Percentiles rank a stretch among this genome's conserved stretches.
These are phyloP conservation scores for Flueggea neowawraea DNA, from an alignment of 441 rosid species.

Conservation along the genomic window DNA sequence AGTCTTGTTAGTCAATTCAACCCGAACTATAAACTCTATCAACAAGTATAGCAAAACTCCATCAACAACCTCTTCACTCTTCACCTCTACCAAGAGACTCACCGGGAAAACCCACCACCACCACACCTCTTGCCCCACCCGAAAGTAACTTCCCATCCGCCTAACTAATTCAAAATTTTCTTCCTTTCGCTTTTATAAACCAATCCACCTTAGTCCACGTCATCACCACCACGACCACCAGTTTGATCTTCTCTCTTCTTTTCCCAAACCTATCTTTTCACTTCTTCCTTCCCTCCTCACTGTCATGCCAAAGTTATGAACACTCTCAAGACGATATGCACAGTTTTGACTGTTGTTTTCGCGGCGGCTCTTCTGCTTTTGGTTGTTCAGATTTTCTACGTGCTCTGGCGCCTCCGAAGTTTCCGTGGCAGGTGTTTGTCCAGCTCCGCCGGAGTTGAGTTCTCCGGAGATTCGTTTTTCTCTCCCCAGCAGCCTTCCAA, in stretches of 20 bases:
- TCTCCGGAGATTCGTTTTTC: slow-evolving; percentile 13
- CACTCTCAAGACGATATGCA: slow-evolving; percentile 28
- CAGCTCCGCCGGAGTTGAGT: slow-evolving; percentile 13
- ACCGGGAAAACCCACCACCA: too few relatives aligned
- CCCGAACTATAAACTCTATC: too few relatives aligned
- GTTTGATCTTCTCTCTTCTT: too few relatives aligned
- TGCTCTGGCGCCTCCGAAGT: slow-evolving; percentile 37
- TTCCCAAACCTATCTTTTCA: neutral
- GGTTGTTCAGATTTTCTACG: slow-evolving; percentile 40
- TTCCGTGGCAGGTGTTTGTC: neutral
- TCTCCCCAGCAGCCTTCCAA: slow-evolving; percentile 39
- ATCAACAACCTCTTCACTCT: too few relatives aligned
- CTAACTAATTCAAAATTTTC: slow-evolving; percentile 15
- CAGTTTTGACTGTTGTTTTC: slow-evolving; percentile 40
- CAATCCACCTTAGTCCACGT: slow-evolving; percentile 7
- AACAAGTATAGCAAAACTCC: too few relatives aligned
- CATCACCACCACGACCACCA: slow-evolving; percentile 1
- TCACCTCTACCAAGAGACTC: too few relatives aligned
- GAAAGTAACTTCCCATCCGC: slow-evolving; percentile 16
- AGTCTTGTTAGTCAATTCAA: too few relatives aligned
- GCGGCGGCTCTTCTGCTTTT: slow-evolving; percentile 31
- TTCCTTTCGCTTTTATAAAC: neutral
- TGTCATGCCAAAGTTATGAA: slow-evolving; percentile 23
- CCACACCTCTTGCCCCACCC: too few relatives aligned
- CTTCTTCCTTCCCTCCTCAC: neutral